phyloP scores from a whole-genome alignment of 106 monocot genomes.

The Dendrobium chrysotoxum region DNA sequence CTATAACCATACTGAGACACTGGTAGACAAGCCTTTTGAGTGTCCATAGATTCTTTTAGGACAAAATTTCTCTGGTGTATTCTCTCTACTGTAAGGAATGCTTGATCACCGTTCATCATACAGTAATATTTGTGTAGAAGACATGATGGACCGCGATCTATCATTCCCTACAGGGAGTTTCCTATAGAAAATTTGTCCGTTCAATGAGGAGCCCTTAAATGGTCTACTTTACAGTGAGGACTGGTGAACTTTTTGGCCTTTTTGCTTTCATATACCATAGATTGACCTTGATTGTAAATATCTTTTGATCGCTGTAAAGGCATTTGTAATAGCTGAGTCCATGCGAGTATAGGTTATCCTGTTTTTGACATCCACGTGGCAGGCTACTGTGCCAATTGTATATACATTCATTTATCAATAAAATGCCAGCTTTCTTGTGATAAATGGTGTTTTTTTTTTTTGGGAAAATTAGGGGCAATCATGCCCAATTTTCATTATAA shows the following conservation, averaged over 20 bases:
- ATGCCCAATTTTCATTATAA: too few relatives aligned
- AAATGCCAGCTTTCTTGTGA: background rate
- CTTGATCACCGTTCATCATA: background rate
- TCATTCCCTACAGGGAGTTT: background rate
- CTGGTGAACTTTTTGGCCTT: background rate
- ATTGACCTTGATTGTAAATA: background rate
- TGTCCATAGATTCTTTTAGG: conserved; percentile 18
- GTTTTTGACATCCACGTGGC: background rate
- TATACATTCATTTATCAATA: conserved; percentile 6
- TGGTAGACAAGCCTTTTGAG: background rate
- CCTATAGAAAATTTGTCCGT: background rate
- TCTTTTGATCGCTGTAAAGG: conserved; percentile 5
- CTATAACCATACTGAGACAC: background rate
- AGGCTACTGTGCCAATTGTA: conserved; percentile 1
- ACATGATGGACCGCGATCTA: background rate
- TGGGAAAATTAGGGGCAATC: too few relatives aligned
- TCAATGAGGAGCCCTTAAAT: background rate
- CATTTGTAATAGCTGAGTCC: conserved; percentile 1
- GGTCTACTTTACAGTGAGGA: background rate
- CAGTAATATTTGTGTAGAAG: background rate
- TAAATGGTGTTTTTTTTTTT: background rate
- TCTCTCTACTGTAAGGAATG: background rate
- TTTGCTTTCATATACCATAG: background rate
- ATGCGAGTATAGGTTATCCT: background rate
- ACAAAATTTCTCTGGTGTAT: background rate